These are phyloP conservation scores for Penicillium arizonense DNA, from an alignment of 495 filamentous ascomycete genomes.

Conservation along the genomic window DNA sequence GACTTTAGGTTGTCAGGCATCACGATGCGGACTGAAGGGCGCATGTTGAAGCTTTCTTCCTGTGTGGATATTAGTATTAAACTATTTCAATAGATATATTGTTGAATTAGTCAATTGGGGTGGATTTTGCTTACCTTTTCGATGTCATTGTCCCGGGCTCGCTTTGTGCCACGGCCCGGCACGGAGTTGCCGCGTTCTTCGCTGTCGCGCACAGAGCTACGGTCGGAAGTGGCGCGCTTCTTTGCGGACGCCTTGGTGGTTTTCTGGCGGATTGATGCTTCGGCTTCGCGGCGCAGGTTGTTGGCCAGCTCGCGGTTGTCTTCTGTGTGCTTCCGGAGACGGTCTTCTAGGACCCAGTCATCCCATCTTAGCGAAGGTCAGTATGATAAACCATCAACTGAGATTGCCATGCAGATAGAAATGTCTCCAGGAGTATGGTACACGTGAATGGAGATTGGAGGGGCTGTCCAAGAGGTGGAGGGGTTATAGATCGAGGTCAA, in stretches of 20 bases:
- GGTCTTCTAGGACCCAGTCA: slow-evolving; percentile 95
- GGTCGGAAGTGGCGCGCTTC: slow-evolving; percentile 67
- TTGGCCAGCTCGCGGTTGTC: slow-evolving; percentile 85
- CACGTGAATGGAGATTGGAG: background rate
- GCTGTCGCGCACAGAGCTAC: slow-evolving; percentile 78
- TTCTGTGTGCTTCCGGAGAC: slow-evolving; percentile 88
- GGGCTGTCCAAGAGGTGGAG: background rate
- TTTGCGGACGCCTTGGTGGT: slow-evolving; percentile 50
- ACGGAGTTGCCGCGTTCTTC: slow-evolving; percentile 77
- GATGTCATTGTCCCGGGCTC: slow-evolving; percentile 77
- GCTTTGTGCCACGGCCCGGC: slow-evolving; percentile 64
- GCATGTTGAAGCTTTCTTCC: slow-evolving; percentile 80
- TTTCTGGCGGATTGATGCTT: slow-evolving; percentile 37
- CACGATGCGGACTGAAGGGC: slow-evolving; percentile 77
- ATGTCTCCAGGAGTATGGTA: background rate
- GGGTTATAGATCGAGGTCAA: background rate
- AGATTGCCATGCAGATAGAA: background rate
- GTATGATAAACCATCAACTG: background rate
- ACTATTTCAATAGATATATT: background rate
- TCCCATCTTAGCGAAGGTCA: slow-evolving; percentile 68
- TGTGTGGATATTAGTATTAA: slow-evolving; percentile 39
- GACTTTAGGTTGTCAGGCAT: slow-evolving; percentile 84
- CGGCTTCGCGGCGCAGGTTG: slow-evolving; percentile 43
- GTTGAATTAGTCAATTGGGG: background rate
- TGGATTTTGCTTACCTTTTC: slow-evolving; percentile 65